Conservation (phyloP, 2,329 filamentous ascomycete species). For the Macrophomina tecta region DNA sequence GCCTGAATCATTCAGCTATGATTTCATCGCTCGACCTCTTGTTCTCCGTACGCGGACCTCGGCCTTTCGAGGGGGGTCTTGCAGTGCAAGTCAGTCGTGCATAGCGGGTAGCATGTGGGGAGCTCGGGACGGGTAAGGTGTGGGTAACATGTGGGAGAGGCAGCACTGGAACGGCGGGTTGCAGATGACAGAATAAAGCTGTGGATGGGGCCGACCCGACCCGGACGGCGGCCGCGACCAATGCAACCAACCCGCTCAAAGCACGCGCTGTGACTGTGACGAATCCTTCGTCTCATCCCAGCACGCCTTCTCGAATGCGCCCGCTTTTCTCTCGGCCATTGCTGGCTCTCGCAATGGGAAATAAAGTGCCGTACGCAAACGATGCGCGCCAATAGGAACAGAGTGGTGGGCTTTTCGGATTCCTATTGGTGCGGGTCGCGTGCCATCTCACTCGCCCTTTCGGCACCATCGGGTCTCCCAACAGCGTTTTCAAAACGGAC, state of each 20-base stretch:
- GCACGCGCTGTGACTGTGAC: too few species aligned
- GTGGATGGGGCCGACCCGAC: slow-evolving; percentile 16
- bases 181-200: not conserved
- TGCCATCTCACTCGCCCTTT: not conserved
- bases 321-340: too few species aligned
- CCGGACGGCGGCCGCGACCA: not conserved
- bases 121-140: not conserved
- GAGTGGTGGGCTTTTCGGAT: too few species aligned
- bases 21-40: not conserved
- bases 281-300: not conserved
- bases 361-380: too few species aligned
- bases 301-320: not conserved
- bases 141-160: not conserved
- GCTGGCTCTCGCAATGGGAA: too few species aligned
- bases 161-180: not conserved
- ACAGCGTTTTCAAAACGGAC: not conserved
- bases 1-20: not conserved
- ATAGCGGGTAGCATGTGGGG: not conserved
- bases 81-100: not conserved
- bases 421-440: too few species aligned
- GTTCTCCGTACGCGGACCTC: not conserved
- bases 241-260: not conserved
- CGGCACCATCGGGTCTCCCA: not conserved
- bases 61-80: too few species aligned
- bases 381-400: too few species aligned